Conservation (phyloP, 1,284 basidiomycete genomes). For the Ustilago bromivora region DNA sequence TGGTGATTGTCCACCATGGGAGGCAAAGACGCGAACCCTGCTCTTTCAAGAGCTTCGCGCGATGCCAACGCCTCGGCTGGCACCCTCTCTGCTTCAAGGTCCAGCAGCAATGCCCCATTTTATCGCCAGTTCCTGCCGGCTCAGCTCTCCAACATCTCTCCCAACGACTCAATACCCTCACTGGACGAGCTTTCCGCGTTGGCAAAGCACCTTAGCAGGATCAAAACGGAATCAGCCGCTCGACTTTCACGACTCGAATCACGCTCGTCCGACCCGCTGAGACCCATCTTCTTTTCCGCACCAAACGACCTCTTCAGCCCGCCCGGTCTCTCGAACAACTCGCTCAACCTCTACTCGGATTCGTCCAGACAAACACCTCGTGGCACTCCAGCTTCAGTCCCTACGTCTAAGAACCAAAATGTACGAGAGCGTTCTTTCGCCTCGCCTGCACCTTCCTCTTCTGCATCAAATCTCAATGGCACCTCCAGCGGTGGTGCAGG, state of each 20-base stretch:
- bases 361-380: constrained; percentile 21
- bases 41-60: constrained; percentile 35
- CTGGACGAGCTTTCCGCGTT: constrained; percentile 52
- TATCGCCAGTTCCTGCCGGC: constrained; percentile 54
- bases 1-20: constrained; percentile 21
- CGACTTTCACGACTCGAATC: constrained; percentile 40
- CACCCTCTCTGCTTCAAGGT: constrained; percentile 10
- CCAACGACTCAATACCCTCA: constrained; percentile 47
- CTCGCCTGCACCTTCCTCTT: constrained; percentile 32
- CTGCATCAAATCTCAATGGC: constrained; percentile 22
- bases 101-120: constrained; percentile 27
- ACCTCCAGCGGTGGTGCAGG: constrained; percentile 14
- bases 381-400: constrained; percentile 13
- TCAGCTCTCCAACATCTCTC: constrained; percentile 43
- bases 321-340: constrained; percentile 28
- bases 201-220: constrained; percentile 36
- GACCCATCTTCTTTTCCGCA: constrained; percentile 41
- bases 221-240: constrained; percentile 41
- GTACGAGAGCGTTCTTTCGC: constrained; percentile 41
- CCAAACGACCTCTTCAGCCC: constrained; percentile 49
- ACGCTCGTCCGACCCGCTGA: constrained; percentile 30
- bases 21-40: constrained; percentile 32
- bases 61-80: constrained; percentile 15
- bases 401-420: constrained; percentile 26
- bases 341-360: constrained; percentile 40